A percentile compares a stretch with the other conserved stretches of the same genome.
These are phyloP conservation scores for Aspergillus sp. DNA, from an alignment of 2,329 filamentous ascomycete species.

Conservation along the genomic window DNA sequence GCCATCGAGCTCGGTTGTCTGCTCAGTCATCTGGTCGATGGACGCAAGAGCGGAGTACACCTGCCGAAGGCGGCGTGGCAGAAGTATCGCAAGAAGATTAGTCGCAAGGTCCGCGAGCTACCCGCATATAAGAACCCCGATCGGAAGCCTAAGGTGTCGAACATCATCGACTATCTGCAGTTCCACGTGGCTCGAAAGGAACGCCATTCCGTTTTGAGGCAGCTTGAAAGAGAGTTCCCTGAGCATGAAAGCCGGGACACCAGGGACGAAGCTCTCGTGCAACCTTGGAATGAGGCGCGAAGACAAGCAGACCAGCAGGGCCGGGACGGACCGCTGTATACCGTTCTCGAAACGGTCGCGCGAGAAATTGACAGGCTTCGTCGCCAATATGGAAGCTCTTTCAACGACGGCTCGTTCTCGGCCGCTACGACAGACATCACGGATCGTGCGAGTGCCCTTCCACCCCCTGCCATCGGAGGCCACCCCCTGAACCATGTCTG, in stretches of 20 bases:
- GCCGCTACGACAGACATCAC: conserved; percentile 25
- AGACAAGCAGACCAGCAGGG: conserved; percentile 20
- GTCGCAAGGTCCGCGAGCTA: conserved; percentile 23
- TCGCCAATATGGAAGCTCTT: conserved; percentile 20
- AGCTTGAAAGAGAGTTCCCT: conserved; percentile 31
- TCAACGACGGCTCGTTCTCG: conserved; percentile 19
- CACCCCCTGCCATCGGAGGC: conserved; percentile 27
- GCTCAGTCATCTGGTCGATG: conserved; percentile 48
- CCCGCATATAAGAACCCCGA: conserved; percentile 41
- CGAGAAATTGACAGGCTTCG: conserved; percentile 19
- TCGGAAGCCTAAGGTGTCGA: conserved; percentile 24
- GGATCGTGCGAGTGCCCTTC: conserved; percentile 29
- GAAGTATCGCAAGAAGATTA: conserved; percentile 33
- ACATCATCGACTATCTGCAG: conserved; percentile 47
- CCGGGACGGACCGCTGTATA: conserved; percentile 15
- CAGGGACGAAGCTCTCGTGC: conserved; percentile 37
- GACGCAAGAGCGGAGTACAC: conserved; percentile 45
- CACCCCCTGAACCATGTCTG: conserved; percentile 38
- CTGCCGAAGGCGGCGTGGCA: conserved; percentile 42
- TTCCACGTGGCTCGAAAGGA: conserved; percentile 40
- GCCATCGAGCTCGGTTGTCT: conserved; percentile 43
- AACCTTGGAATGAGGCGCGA: conserved; percentile 28
- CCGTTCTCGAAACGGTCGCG: conserved; percentile 19
- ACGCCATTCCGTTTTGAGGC: conserved; percentile 27
- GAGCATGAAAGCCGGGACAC: conserved; percentile 12